Conservation (phyloP, 768 basidiomycete genomes). For the Termitomyces sp. region DNA sequence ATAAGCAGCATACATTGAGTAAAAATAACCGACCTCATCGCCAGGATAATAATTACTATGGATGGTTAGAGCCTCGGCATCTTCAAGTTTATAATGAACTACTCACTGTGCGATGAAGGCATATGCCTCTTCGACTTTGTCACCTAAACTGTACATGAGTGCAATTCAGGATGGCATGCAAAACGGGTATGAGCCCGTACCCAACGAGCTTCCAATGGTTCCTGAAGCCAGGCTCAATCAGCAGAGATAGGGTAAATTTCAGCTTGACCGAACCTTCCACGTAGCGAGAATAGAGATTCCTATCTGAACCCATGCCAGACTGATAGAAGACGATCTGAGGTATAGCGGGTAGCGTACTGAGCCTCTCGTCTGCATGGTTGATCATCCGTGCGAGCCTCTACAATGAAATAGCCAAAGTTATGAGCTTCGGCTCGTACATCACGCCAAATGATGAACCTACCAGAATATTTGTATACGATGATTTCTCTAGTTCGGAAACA, state of each 20-base stretch:
- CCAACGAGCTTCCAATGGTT: conserved; percentile 56
- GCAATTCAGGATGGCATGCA: not conserved
- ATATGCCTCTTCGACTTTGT: conserved; percentile 75
- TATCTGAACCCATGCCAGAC: conserved; percentile 52
- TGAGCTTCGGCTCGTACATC: not conserved
- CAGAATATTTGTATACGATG: conserved; percentile 51
- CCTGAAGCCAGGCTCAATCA: conserved; percentile 30
- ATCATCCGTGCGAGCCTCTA: conserved; percentile 53
- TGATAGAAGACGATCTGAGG: conserved; percentile 64
- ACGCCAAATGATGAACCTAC: conserved; percentile 23
- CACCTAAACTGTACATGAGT: conserved; percentile 29
- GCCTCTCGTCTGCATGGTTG: conserved; percentile 41
- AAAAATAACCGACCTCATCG: conserved; percentile 51
- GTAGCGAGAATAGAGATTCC: conserved; percentile 51
- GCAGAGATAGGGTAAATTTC: not conserved
- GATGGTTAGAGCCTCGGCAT: not conserved
- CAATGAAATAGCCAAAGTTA: not conserved
- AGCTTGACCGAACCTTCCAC: conserved; percentile 2
- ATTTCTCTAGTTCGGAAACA: conserved; percentile 33
- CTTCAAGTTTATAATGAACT: not conserved
- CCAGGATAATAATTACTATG: conserved; percentile 63
- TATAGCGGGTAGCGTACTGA: conserved; percentile 27
- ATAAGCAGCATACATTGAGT: not conserved
- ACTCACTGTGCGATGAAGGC: conserved; percentile 77
- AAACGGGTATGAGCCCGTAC: conserved; percentile 23